These are phyloP conservation scores for Alternaria burnsii DNA, from an alignment of 2,329 filamentous ascomycete genomes.

Conservation along the genomic window DNA sequence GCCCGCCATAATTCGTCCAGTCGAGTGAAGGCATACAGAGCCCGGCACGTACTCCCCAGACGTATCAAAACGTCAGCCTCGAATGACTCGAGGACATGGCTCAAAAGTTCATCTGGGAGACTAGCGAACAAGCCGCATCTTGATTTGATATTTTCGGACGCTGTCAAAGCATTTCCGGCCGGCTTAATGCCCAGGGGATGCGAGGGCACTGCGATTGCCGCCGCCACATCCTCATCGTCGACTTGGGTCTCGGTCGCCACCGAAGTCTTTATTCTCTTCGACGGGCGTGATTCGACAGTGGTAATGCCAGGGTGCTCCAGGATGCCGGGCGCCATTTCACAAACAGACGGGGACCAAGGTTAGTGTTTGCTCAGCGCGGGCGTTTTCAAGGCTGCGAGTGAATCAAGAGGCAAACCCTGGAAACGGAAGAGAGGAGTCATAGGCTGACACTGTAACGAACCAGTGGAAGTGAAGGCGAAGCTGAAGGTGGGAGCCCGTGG, in stretches of 20 bases:
- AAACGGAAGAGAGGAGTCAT: slow-evolving; percentile 20
- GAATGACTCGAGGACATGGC: slow-evolving; percentile 77
- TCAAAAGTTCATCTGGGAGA: slow-evolving; percentile 83
- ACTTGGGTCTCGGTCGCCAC: slow-evolving; percentile 26
- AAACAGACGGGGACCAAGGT: slow-evolving; percentile 11
- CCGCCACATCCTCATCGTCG: slow-evolving; percentile 51
- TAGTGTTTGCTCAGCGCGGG: slow-evolving; percentile 16
- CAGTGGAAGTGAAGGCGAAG: slow-evolving; percentile 24
- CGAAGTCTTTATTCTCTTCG: slow-evolving; percentile 46
- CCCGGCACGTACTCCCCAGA: slow-evolving; percentile 82
- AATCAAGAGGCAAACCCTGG: slow-evolving; percentile 13
- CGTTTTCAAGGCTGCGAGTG: slow-evolving; percentile 12
- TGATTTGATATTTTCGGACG: slow-evolving; percentile 71
- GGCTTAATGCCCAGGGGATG: slow-evolving; percentile 89
- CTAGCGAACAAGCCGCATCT: slow-evolving; percentile 70
- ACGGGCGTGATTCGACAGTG: slow-evolving; percentile 43
- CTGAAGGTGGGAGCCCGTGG: slow-evolving; percentile 6
- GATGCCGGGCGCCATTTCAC: slow-evolving; percentile 46
- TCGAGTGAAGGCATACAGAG: slow-evolving; percentile 83
- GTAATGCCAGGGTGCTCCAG: slow-evolving; percentile 35
- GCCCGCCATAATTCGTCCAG: slow-evolving; percentile 90
- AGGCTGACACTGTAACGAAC: slow-evolving; percentile 1
- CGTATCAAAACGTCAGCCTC: slow-evolving; percentile 68
- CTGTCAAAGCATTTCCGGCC: slow-evolving; percentile 80
- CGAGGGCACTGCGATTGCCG: slow-evolving; percentile 68